A percentile compares a stretch with the other conserved stretches of the same genome.
Evolutionary conservation across 345 rosid genomes (phyloP).

Genomic region (Populus alba): DNA sequence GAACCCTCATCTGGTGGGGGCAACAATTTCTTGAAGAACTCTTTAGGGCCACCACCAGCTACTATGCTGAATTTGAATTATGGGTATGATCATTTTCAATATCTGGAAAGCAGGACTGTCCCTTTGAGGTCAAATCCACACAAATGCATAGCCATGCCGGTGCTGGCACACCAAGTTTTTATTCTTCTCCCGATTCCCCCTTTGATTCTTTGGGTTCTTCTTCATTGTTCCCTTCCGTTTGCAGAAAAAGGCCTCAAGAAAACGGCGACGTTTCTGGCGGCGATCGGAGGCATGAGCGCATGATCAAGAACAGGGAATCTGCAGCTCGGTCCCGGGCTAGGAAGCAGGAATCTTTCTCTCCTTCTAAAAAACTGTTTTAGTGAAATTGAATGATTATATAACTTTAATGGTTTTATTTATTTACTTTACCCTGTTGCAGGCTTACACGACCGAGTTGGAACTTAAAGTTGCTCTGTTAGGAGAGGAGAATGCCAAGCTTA

Average conservation of each 20-base stretch:
- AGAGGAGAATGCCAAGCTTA: conserved; percentile 53
- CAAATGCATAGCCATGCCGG: neutral
- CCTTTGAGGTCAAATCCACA: neutral
- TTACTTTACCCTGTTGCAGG: conserved; percentile 29
- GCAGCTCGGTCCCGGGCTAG: conserved; percentile 64
- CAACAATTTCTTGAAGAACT: neutral
- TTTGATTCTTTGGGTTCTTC: conserved; percentile 17
- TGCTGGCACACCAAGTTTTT: neutral
- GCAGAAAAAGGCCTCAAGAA: conserved; percentile 25
- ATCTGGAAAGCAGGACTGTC: neutral
- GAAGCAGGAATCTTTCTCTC: conserved; percentile 42
- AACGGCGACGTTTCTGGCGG: conserved; percentile 8
- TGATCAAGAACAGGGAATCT: conserved; percentile 65
- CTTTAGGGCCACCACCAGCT: conserved; percentile 4
- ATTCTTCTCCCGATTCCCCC: neutral
- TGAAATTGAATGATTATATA: neutral
- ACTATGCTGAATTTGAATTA: conserved; percentile 32
- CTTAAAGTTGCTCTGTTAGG: conserved; percentile 32
- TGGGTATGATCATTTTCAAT: conserved; percentile 15
- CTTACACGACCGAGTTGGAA: conserved; percentile 51
- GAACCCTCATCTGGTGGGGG: neutral
- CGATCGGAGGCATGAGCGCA: conserved; percentile 43
- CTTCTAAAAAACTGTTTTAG: neutral
- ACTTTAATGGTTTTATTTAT: neutral
- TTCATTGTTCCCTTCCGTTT: neutral